Base-by-base conservation (phyloP, 2,329 filamentous ascomycete genomes). In the Aspergillus bombycis region DNA sequence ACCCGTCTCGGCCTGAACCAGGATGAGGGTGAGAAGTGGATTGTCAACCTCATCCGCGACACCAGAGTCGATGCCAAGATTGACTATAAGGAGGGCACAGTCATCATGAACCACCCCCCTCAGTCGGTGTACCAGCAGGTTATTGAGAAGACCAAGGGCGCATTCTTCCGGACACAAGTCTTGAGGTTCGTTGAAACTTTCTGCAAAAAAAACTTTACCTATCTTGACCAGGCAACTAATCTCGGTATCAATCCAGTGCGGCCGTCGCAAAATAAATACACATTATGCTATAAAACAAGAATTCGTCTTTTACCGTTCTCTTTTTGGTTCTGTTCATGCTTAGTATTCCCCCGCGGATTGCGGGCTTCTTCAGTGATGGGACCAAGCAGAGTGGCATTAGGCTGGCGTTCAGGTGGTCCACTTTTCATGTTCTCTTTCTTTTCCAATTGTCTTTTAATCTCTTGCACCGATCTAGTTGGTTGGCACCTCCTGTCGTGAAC, bases 1-100 rank as follows among this genome's bases (percentile, higher is more conserved):
- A 91, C 89, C 68, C 92, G 95, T 78, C 89, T 99, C 65, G 95
- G 94, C 69, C 86, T 99, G 69, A 93, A 91, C 77, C 90, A 94
- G 74, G 93, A 96, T 76, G 95, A 98, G 76, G 95, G 95, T 74
- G 95, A 99, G 88, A 99, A 99, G 86, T 99, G 95, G 95, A 99
- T 99, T 75, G 95, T 99, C 73, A 99, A 99, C 85, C 87, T 99
- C 68, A 99, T 99, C 82, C 91, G 95, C 68, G 95, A 99, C 82
- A 99, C 95, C 28, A 88, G 94, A 67, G 91, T 99, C 67, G 95
- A 99, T 77, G 95, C 95, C 75, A 99, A 99, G 88, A 98, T 98
- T 78, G 95, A 99, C 83, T 97, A 96, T 84, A 93, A 98, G 85
- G 92, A 96, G 82, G 95, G 95, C 76, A 98, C 95, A 60, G 95